Conservation (phyloP, 2,329 filamentous ascomycete species). For the Paecilomyces sp. region DNA sequence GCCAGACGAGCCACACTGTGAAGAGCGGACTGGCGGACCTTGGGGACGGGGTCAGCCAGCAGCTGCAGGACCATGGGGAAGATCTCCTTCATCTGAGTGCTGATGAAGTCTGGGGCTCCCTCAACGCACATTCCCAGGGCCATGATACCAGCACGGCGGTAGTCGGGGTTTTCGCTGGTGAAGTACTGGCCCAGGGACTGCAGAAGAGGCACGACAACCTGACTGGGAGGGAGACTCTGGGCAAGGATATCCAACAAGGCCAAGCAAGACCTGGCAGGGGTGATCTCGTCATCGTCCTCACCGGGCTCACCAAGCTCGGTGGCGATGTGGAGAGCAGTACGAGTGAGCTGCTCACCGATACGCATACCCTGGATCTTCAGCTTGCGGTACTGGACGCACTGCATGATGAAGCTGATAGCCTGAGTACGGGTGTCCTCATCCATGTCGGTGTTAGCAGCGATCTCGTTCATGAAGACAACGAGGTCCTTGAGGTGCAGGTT, state of each 20-base stretch:
- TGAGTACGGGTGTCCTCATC: slow-evolving; percentile 84
- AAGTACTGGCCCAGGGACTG: slow-evolving; percentile 80
- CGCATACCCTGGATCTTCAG: slow-evolving; percentile 90
- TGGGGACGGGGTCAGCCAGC: slow-evolving; percentile 72
- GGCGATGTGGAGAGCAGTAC: slow-evolving; percentile 80
- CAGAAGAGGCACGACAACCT: slow-evolving; percentile 87
- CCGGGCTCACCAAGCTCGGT: slow-evolving; percentile 68
- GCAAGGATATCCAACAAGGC: slow-evolving; percentile 84
- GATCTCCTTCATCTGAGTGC: slow-evolving; percentile 79
- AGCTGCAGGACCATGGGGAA: slow-evolving; percentile 78
- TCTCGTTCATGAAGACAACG: slow-evolving; percentile 86
- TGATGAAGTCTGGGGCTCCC: slow-evolving; percentile 94
- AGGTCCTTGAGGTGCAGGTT: slow-evolving; percentile 83
- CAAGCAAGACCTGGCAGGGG: slow-evolving; percentile 76
- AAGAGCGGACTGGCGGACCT: slow-evolving; percentile 79
- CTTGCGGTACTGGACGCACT: slow-evolving; percentile 84
- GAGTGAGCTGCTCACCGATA: slow-evolving; percentile 78
- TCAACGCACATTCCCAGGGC: slow-evolving; percentile 91
- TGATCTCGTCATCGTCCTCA: slow-evolving; percentile 75
- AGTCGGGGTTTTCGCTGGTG: slow-evolving; percentile 63
- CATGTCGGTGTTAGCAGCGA: slow-evolving; percentile 67
- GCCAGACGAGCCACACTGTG: slow-evolving; percentile 84
- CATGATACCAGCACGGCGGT: slow-evolving; percentile 83
- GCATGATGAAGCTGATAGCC: slow-evolving; percentile 88
- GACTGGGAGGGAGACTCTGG: slow-evolving; percentile 80